Conservation (phyloP, 2,329 filamentous ascomycete genomes). For the Colletotrichum kahawae region DNA sequence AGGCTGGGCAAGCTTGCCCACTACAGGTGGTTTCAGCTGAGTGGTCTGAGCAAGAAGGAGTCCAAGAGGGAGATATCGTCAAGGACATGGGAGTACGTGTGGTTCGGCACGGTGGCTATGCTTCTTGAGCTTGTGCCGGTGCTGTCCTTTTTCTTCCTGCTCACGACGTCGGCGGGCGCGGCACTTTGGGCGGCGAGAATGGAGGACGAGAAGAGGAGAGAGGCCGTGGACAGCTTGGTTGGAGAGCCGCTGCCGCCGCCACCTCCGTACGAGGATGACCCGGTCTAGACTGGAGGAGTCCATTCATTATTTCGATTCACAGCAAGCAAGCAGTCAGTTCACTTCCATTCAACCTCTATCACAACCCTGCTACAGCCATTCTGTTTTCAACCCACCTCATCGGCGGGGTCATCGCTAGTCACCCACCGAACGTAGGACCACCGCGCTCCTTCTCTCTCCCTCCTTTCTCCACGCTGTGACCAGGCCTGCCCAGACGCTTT, state of each 20-base stretch:
- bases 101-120: conserved; percentile 89
- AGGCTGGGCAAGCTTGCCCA: conserved; percentile 88
- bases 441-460: not conserved
- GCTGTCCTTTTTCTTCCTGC: conserved; percentile 90
- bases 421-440: not conserved
- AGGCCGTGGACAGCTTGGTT: conserved; percentile 23
- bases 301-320: not conserved
- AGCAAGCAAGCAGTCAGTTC: not conserved
- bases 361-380: not conserved
- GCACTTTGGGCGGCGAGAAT: conserved; percentile 86
- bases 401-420: not conserved
- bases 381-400: not conserved
- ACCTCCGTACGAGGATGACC: conserved; percentile 42
- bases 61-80: conserved; percentile 71
- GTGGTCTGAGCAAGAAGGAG: conserved; percentile 75
- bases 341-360: not conserved
- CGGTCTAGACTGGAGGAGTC: conserved; percentile 27
- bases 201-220: conserved; percentile 60
- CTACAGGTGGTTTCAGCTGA: conserved; percentile 86
- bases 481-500: not conserved
- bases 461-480: not conserved
- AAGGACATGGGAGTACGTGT: conserved; percentile 83
- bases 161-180: conserved; percentile 85
- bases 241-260: conserved; percentile 34
- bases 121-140: conserved; percentile 86